phyloP scores from a whole-genome alignment of 768 basidiomycete genomes.

The Pleurotus tuber-regium region DNA sequence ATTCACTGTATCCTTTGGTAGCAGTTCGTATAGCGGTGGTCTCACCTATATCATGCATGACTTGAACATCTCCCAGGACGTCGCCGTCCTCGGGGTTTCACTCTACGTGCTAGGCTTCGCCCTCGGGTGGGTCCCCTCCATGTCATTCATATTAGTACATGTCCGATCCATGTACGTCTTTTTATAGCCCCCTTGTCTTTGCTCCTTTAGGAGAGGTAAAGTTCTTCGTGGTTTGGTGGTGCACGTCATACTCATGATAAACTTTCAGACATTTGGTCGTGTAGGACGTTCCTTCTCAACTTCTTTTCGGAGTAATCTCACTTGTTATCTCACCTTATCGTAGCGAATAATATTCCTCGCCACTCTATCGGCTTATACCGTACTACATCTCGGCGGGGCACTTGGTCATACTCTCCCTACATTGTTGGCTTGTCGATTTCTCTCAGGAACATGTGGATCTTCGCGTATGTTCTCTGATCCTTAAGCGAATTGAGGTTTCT shows the following conservation, averaged over 20 bases:
- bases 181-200: conserved; percentile 46
- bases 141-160: not conserved
- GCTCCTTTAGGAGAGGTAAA: conserved; percentile 56
- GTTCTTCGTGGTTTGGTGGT: too few relatives aligned
- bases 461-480: conserved; percentile 37
- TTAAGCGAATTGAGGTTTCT: conserved; percentile 7
- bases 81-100: conserved; percentile 58
- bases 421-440: conserved; percentile 48
- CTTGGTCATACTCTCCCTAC: conserved; percentile 46
- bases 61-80: conserved; percentile 45
- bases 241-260: too few relatives aligned
- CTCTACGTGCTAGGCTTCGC: conserved; percentile 65
- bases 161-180: not conserved
- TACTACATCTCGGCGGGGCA: conserved; percentile 54
- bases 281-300: too few relatives aligned
- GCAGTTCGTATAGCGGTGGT: conserved; percentile 56
- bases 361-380: conserved; percentile 46
- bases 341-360: conserved; percentile 55
- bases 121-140: conserved; percentile 39
- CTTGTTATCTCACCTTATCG: too few relatives aligned
- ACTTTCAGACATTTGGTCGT: conserved; percentile 53
- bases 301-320: too few relatives aligned
- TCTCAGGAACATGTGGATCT: conserved; percentile 59
- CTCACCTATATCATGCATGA: conserved; percentile 41
- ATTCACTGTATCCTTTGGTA: conserved; percentile 58